Evolutionary conservation across 768 basidiomycete species (phyloP), one percentile per base, ranked within the genome.

Genomic region (Coprinellus micaceus): DNA sequence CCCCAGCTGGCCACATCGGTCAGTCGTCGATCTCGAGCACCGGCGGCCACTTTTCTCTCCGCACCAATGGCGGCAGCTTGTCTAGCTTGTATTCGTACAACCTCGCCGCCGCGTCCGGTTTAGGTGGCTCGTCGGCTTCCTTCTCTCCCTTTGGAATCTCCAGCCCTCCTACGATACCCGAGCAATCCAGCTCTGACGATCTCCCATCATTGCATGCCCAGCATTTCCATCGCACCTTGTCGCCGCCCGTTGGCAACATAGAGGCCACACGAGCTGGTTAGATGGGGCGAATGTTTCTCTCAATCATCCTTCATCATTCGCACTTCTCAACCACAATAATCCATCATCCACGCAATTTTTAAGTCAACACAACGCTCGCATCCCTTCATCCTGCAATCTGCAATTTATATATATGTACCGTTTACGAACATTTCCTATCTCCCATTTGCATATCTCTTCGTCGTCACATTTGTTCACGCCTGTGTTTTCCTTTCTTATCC

Each of bases 241-340:
- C 71, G 57, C 68, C 66, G 24, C 61, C 70, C 59, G 61, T 63
- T 65, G 68, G 58, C 65, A 69, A 58, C 60, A 69, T 80, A 80
- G 79, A 80, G 69, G 75, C 77, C 67, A 67, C 76, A 61, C 72
- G 74, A 67, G 77, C 74, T 63, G 68, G 73, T 60, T 77, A 69
- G 75, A 61, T 57, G 59, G 54, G 52, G 50, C 47, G 33, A 33
- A 49, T 52, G 53, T 54, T 46, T 26, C 61, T 43, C 29, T 19
- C 49, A 28, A 13, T 50, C 48, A 54, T 53, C 58, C 60, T 63
- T 60, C 41, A 51, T 58, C 33, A 60, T 63, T 63, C 56, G 56
- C 58, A 61, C 58, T 58, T 63, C 65, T 59, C 54, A 56, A 59
- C 56, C 55, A 62, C 54, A 54, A 51, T 54, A 53, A 60, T 43